Evolutionary conservation across 2,329 filamentous ascomycete species (phyloP).

Genomic region (Phialophora tarda): DNA sequence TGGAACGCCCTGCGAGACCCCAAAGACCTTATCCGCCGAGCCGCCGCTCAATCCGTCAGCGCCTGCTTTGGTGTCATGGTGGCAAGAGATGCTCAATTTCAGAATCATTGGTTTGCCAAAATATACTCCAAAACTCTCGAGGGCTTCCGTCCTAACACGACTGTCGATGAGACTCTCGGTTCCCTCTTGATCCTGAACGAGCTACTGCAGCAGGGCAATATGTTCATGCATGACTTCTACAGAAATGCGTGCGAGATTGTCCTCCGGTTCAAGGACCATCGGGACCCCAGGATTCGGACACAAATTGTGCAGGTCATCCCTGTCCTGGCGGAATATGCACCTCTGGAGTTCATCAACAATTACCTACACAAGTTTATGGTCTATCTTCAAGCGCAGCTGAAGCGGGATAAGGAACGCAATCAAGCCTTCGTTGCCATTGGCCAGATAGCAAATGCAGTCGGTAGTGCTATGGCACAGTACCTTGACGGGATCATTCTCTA

Average conservation of each 20-base stretch:
- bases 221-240: slow-evolving; percentile 99
- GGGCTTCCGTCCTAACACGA: slow-evolving; percentile 74
- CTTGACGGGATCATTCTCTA: slow-evolving; percentile 92
- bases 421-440: slow-evolving; percentile 95
- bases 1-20: slow-evolving; percentile 92
- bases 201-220: slow-evolving; percentile 89
- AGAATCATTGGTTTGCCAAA: slow-evolving; percentile 84
- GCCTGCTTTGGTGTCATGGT: slow-evolving; percentile 96
- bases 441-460: slow-evolving; percentile 93
- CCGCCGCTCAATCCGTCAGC: slow-evolving; percentile 89
- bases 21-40: slow-evolving; percentile 88
- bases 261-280: slow-evolving; percentile 88
- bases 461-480: slow-evolving; percentile 92
- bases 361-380: slow-evolving; percentile 98
- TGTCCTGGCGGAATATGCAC: slow-evolving; percentile 88
- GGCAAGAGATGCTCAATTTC: slow-evolving; percentile 86
- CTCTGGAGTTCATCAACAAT: slow-evolving; percentile 81
- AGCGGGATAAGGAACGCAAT: slow-evolving; percentile 92
- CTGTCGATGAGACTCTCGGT: slow-evolving; percentile 89
- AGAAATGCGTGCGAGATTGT: slow-evolving; percentile 91
- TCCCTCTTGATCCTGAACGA: slow-evolving; percentile 92
- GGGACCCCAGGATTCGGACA: slow-evolving; percentile 82
- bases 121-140: slow-evolving; percentile 85
- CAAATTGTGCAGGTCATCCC: slow-evolving; percentile 92
- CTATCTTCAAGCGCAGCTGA: slow-evolving; percentile 89